Percentiles rank a stretch among this genome's conserved stretches.
These are phyloP conservation scores for Phylloporus sp. DNA, from an alignment of 768 basidiomycete genomes.

Conservation along the genomic window DNA sequence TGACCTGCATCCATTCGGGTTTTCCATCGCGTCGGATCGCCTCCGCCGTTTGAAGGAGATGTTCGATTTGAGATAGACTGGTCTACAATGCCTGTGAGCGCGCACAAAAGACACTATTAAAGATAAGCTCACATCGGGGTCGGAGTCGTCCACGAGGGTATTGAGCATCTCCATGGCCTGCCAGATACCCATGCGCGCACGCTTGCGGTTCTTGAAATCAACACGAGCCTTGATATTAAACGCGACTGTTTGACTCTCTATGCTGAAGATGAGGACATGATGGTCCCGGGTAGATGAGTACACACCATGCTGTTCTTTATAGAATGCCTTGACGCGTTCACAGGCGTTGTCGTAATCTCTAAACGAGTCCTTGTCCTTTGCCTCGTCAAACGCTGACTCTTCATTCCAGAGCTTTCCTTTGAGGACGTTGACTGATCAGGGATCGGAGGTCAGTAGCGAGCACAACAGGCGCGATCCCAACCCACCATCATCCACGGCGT, in stretches of 20 bases:
- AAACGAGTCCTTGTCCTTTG: conserved; percentile 64
- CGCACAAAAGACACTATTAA: neutral
- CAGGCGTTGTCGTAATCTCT: conserved; percentile 74
- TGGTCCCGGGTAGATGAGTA: neutral
- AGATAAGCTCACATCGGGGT: conserved; percentile 63
- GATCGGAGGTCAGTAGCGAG: neutral
- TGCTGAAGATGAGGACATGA: neutral
- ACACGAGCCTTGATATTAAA: conserved; percentile 79
- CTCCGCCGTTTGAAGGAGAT: conserved; percentile 88
- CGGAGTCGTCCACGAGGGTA: conserved; percentile 85
- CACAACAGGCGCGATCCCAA: neutral
- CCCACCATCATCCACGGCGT: conserved; percentile 48
- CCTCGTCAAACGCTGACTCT: conserved; percentile 50
- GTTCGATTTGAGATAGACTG: conserved; percentile 79
- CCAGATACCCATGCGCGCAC: conserved; percentile 82
- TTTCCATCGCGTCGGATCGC: conserved; percentile 82
- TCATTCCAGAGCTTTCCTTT: conserved; percentile 61
- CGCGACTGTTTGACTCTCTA: conserved; percentile 84
- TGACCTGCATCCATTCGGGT: conserved; percentile 91
- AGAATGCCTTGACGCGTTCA: conserved; percentile 73
- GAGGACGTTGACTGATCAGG: conserved; percentile 57
- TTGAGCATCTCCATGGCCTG: conserved; percentile 85
- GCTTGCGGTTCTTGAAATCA: conserved; percentile 61
- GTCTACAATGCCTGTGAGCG: conserved; percentile 44
- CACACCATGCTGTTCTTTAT: conserved; percentile 74